Evolutionary conservation across 495 filamentous ascomycete species (phyloP).

Genomic region (Tuber microsphaerosporum): DNA sequence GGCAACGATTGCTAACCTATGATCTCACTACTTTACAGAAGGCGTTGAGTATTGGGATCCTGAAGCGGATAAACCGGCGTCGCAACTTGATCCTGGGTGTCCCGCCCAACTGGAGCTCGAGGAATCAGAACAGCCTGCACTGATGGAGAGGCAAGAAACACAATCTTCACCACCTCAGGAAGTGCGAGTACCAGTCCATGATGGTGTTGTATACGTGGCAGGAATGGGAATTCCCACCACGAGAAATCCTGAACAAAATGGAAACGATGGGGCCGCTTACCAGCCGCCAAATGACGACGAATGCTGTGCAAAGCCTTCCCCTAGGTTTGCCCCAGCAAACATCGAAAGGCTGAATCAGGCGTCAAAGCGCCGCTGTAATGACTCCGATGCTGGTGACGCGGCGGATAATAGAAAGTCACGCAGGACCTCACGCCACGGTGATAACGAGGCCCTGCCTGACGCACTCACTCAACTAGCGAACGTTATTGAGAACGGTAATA

Average conservation of each 20-base stretch:
- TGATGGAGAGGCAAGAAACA: background rate
- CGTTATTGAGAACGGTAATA: background rate
- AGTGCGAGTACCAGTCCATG: background rate
- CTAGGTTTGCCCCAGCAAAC: background rate
- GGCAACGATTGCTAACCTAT: conserved; percentile 1
- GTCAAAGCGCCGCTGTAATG: background rate
- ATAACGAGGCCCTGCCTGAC: background rate
- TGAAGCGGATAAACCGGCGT: background rate
- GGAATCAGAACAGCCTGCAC: background rate
- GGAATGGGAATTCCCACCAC: background rate
- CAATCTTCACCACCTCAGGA: background rate
- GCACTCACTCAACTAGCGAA: background rate
- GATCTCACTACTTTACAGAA: background rate
- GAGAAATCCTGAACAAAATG: background rate
- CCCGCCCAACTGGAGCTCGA: background rate
- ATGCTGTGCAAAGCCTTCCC: background rate
- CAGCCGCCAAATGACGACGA: background rate
- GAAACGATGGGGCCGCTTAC: background rate
- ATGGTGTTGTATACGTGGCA: background rate
- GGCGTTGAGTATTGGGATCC: conserved; percentile 1
- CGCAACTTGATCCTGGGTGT: background rate
- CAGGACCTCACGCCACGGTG: background rate
- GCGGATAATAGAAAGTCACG: background rate
- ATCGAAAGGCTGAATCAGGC: background rate
- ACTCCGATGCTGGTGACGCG: background rate